Conservation (phyloP, 192 early-diverging fungal species). For the Funneliformis mosseae region DNA sequence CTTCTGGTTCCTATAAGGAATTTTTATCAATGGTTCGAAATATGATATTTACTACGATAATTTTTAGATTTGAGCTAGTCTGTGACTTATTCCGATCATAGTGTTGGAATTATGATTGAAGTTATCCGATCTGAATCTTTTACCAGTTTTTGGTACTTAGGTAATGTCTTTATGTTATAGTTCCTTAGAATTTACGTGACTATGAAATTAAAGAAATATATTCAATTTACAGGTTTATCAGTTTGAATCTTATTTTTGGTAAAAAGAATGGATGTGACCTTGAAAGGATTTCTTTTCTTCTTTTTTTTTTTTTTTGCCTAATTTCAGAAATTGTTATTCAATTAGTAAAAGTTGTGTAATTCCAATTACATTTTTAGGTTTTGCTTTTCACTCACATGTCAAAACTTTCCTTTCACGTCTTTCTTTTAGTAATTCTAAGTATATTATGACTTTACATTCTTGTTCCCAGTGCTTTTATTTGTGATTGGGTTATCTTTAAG, state of each 20-base stretch:
- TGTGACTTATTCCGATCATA: slow-evolving; percentile 47
- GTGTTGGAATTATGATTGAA: slow-evolving; percentile 39
- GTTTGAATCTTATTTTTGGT: slow-evolving; percentile 84
- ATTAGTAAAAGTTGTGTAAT: not conserved
- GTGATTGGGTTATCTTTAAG: slow-evolving; percentile 78
- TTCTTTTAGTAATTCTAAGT: slow-evolving; percentile 59
- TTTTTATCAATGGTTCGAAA: slow-evolving; percentile 50
- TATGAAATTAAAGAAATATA: not conserved
- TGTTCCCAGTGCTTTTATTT: slow-evolving; percentile 59
- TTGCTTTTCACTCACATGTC: slow-evolving; percentile 73
- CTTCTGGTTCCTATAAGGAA: slow-evolving; percentile 15
- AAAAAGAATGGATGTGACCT: slow-evolving; percentile 65
- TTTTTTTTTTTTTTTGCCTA: not conserved
- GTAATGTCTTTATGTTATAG: not conserved
- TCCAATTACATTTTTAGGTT: slow-evolving; percentile 3
- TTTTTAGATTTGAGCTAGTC: slow-evolving; percentile 60
- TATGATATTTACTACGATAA: slow-evolving; percentile 44
- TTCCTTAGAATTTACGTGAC: not conserved
- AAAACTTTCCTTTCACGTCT: slow-evolving; percentile 74
- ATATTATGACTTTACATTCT: slow-evolving; percentile 52
- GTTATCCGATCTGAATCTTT: slow-evolving; percentile 33
- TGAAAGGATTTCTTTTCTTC: not conserved
- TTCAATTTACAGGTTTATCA: slow-evolving; percentile 36
- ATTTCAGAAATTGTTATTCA: not conserved
- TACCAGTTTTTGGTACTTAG: slow-evolving; percentile 37